Evolutionary conservation across 257 asterid species (phyloP).

Genomic region (Solanum tarijense): DNA sequence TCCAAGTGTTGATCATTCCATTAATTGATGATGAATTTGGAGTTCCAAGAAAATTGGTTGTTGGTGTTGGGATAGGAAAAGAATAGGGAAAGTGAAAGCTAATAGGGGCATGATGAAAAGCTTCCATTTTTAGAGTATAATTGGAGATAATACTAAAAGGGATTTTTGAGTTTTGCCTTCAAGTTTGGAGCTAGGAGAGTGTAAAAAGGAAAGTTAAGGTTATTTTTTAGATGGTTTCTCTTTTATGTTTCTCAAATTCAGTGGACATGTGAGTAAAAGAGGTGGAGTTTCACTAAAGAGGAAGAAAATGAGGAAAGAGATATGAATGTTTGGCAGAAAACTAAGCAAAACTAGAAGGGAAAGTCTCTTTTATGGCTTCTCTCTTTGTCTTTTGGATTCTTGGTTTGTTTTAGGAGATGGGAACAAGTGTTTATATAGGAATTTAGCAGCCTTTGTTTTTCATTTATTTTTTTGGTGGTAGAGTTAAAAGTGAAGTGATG

Average conservation of each 20-base stretch:
- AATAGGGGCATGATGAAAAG: conserved; percentile 36
- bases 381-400: conserved; percentile 3
- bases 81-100: conserved; percentile 36
- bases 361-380: conserved; percentile 3
- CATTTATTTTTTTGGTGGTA: not conserved
- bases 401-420: conserved; percentile 5
- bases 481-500: conserved; percentile 26
- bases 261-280: conserved; percentile 16
- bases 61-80: conserved; percentile 17
- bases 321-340: not conserved
- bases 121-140: conserved; percentile 38
- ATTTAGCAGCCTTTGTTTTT: not conserved
- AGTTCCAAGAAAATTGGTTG: conserved; percentile 1
- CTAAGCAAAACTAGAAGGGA: not conserved
- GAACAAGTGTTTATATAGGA: conserved; percentile 35
- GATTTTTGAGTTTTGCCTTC: not conserved
- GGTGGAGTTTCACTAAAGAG: not conserved
- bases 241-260: conserved; percentile 20
- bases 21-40: not conserved
- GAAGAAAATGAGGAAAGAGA: conserved; percentile 1
- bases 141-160: not conserved
- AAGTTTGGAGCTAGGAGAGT: not conserved
- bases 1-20: conserved; percentile 23
- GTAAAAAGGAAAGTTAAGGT: conserved; percentile 17
- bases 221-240: not conserved